Percentiles rank a stretch among this genome's conserved stretches.
These are phyloP conservation scores for Yamadazyma kanchanaburiensis DNA, from an alignment of 1,139 yeast genomes.

Conservation along the genomic window DNA sequence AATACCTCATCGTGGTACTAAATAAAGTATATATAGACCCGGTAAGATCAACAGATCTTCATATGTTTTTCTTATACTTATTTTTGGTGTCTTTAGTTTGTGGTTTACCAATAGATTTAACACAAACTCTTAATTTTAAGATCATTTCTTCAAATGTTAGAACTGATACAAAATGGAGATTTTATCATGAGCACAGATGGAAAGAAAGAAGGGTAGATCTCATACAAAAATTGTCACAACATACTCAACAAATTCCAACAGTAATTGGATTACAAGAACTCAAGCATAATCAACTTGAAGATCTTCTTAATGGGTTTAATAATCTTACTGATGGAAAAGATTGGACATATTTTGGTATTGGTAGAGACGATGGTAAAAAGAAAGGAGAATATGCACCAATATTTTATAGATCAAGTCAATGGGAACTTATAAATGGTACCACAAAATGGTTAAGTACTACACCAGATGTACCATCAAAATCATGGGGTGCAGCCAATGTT, in stretches of 20 bases:
- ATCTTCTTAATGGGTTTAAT: conserved; percentile 18
- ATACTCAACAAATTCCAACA: conserved; percentile 14
- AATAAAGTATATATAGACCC: no score
- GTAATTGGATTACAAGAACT: conserved; percentile 29
- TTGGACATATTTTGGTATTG: conserved; percentile 43
- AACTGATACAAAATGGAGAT: conserved; percentile 17
- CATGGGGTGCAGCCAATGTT: conserved; percentile 40
- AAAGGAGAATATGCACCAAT: conserved; percentile 47
- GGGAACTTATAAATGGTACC: conserved; percentile 29
- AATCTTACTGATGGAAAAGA: conserved; percentile 11
- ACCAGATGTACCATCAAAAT: conserved; percentile 38
- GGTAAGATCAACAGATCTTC: no score
- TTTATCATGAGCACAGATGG: conserved; percentile 24
- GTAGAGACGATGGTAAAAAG: conserved; percentile 42
- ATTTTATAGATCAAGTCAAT: conserved; percentile 26
- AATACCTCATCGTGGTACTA: no score
- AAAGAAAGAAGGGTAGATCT: conserved; percentile 17
- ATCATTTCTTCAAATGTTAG: conserved; percentile 21
- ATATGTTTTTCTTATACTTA: no score
- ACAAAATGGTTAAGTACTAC: conserved; percentile 43
- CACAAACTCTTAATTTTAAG: conserved; percentile 6
- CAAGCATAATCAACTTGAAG: conserved; percentile 22
- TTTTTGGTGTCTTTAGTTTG: no score
- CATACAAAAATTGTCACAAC: conserved; percentile 12
- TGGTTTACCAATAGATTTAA: conserved; percentile 3